Conservation (phyloP, 352 stramenopile species). For the Aphanomyces astaci region DNA sequence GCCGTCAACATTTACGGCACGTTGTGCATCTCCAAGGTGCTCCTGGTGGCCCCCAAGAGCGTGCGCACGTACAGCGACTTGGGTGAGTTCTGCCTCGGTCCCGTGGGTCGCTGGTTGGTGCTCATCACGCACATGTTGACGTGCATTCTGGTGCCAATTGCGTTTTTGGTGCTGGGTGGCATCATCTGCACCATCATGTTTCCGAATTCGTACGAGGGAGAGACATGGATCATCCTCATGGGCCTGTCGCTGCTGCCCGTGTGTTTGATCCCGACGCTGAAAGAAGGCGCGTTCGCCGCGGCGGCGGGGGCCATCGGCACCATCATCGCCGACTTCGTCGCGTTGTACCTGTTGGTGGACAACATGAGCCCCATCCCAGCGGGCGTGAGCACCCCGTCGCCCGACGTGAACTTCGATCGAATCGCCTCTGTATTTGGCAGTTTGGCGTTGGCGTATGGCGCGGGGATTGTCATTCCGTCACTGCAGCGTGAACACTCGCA, state of each 20-base stretch:
- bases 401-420: constrained; percentile 21
- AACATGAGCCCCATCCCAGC: constrained; percentile 19
- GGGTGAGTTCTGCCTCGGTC: constrained; percentile 46
- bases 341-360: constrained; percentile 15
- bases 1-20: constrained; percentile 20
- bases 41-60: constrained; percentile 41
- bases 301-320: constrained; percentile 29
- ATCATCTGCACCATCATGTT: constrained; percentile 19
- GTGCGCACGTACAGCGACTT: constrained; percentile 59
- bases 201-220: constrained; percentile 14
- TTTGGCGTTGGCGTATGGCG: constrained; percentile 53
- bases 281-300: constrained; percentile 10
- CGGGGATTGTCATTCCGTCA: constrained; percentile 52
- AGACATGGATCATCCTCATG: constrained; percentile 27
- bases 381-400: not conserved
- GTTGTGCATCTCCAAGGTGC: constrained; percentile 36
- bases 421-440: constrained; percentile 33
- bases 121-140: constrained; percentile 27
- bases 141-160: constrained; percentile 20
- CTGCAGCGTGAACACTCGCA: constrained; percentile 55
- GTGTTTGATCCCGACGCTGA: constrained; percentile 26
- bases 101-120: constrained; percentile 41
- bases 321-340: constrained; percentile 24
- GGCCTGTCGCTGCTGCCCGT: constrained; percentile 21
- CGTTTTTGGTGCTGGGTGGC: constrained; percentile 24